phyloP scores from a whole-genome alignment of 495 filamentous ascomycete genomes.

The Penicillium parvum region DNA sequence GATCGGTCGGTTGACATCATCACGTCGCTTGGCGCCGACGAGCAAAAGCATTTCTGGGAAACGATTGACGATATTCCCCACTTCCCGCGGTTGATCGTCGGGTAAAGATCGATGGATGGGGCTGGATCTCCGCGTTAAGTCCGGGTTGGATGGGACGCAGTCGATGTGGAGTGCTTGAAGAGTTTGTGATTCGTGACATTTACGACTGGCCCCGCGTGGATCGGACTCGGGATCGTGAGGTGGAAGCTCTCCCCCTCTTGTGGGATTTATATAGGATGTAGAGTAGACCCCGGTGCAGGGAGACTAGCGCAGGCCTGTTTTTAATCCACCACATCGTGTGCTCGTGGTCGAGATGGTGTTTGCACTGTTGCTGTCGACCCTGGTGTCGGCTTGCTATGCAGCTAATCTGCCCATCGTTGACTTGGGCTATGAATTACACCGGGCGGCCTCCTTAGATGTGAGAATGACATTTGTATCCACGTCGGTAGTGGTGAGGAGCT shows the following conservation, averaged over 20 bases:
- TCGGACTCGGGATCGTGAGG: too few species aligned
- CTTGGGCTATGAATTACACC: slow-evolving; percentile 48
- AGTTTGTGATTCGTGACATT: too few species aligned
- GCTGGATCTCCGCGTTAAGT: too few species aligned
- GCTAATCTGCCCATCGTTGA: slow-evolving; percentile 42
- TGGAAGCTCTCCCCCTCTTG: too few species aligned
- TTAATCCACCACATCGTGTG: background rate
- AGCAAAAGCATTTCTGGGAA: background rate
- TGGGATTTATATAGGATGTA: too few species aligned
- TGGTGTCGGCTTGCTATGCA: slow-evolving; percentile 20
- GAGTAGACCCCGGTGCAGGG: background rate
- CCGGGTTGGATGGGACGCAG: too few species aligned
- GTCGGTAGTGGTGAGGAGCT: background rate
- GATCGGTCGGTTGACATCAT: background rate
- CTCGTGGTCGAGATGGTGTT: slow-evolving; percentile 6
- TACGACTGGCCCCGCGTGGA: too few species aligned
- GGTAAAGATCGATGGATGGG: too few species aligned
- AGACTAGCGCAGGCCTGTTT: background rate
- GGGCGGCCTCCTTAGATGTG: slow-evolving; percentile 44
- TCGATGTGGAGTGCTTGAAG: too few species aligned
- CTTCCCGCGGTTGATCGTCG: too few species aligned
- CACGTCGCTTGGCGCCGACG: background rate
- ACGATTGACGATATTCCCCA: too few species aligned
- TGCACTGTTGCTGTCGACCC: slow-evolving; percentile 3
- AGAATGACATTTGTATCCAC: background rate